Percentiles rank a stretch among this genome's conserved stretches.
phyloP scores from a whole-genome alignment of 495 filamentous ascomycete genomes.

The Tuber magnatum region DNA sequence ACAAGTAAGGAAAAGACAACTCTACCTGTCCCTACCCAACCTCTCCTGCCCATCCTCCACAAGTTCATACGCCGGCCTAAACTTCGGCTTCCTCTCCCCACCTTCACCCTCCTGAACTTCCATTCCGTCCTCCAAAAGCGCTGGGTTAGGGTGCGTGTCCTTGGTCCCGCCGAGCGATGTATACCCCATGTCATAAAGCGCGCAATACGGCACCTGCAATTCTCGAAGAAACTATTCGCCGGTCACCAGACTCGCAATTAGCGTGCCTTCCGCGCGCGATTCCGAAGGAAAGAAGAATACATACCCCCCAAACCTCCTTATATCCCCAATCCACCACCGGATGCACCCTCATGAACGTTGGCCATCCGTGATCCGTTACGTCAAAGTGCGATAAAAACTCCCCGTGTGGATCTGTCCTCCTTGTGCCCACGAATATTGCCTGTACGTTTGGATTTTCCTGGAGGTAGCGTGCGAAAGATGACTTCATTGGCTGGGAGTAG shows the following conservation, averaged over 20 bases:
- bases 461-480: slow-evolving; percentile 72
- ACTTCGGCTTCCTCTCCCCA: slow-evolving; percentile 45
- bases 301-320: slow-evolving; percentile 80
- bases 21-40: slow-evolving; percentile 60
- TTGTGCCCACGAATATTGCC: slow-evolving; percentile 87
- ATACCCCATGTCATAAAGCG: slow-evolving; percentile 76
- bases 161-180: slow-evolving; percentile 81
- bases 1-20: background rate
- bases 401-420: slow-evolving; percentile 88
- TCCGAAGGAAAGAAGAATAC: slow-evolving; percentile 38
- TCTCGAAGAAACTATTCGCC: slow-evolving; percentile 65
- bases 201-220: slow-evolving; percentile 70
- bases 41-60: slow-evolving; percentile 78
- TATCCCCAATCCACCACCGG: slow-evolving; percentile 98
- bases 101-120: slow-evolving; percentile 42
- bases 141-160: slow-evolving; percentile 86
- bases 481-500: slow-evolving; percentile 70
- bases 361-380: slow-evolving; percentile 82
- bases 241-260: background rate
- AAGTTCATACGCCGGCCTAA: slow-evolving; percentile 79
- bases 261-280: slow-evolving; percentile 9
- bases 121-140: slow-evolving; percentile 43
- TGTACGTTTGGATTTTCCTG: slow-evolving; percentile 54
- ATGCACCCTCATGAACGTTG: slow-evolving; percentile 83
- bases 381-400: slow-evolving; percentile 70